Evolutionary conservation across 2,329 filamentous ascomycete species (phyloP).

Genomic region (Parastagonospora avenae): DNA sequence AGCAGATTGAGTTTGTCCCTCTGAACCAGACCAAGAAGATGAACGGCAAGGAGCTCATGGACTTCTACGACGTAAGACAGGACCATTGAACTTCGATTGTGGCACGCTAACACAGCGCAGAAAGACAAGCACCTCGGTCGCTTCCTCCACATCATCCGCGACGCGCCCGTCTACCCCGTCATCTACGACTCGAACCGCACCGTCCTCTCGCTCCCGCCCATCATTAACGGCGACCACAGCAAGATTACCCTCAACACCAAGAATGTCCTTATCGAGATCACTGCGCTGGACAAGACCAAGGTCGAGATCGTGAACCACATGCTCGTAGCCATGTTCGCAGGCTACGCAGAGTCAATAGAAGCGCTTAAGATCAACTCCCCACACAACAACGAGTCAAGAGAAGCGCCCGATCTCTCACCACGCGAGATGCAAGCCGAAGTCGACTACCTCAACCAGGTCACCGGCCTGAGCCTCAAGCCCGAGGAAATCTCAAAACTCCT

Average conservation of each 20-base stretch:
- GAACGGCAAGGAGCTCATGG: conserved; percentile 87
- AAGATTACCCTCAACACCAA: conserved; percentile 92
- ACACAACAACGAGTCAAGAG: conserved; percentile 82
- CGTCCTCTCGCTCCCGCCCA: conserved; percentile 93
- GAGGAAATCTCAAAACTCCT: conserved; percentile 79
- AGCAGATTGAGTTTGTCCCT: conserved; percentile 87
- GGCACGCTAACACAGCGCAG: conserved; percentile 49
- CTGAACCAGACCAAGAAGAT: conserved; percentile 91
- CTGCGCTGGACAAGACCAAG: conserved; percentile 94
- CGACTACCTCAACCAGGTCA: conserved; percentile 92
- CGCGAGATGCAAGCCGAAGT: conserved; percentile 81
- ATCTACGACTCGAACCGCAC: conserved; percentile 87
- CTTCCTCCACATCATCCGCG: conserved; percentile 92
- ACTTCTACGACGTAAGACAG: conserved; percentile 73
- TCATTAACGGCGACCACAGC: conserved; percentile 96
- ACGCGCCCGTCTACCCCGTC: conserved; percentile 92
- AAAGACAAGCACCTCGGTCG: conserved; percentile 89
- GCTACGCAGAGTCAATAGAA: conserved; percentile 92
- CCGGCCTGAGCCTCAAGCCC: conserved; percentile 77
- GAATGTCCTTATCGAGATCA: conserved; percentile 97
- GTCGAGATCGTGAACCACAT: conserved; percentile 95
- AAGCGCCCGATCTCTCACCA: conserved; percentile 80
- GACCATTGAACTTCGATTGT: neutral
- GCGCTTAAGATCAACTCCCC: conserved; percentile 90
- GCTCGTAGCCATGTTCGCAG: conserved; percentile 95